Evolutionary conservation across 306 rosid genomes (phyloP).

Genomic region (apple (Malus domestica)): ASM211411v1 NC_041800.1:32413733-32414232

Average conservation of each 20-base stretch:
- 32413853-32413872: slow-evolving; percentile 26
- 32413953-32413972: slow-evolving; percentile 45
- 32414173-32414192: slow-evolving; percentile 32
- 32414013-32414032: slow-evolving; percentile 20
- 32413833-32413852: background rate
- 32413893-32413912: slow-evolving; percentile 18
- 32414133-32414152: slow-evolving; percentile 22
- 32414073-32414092: slow-evolving; percentile 31
- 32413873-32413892: slow-evolving; percentile 39
- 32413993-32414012: background rate
- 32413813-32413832: background rate
- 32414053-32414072: slow-evolving; percentile 22
- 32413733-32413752: slow-evolving; percentile 15
- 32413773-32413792: background rate
- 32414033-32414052: slow-evolving; percentile 26
- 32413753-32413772: background rate
- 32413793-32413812: background rate
- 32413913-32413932: slow-evolving; percentile 19
- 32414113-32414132: background rate
- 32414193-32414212: slow-evolving; percentile 16
- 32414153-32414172: slow-evolving; percentile 18
- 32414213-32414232: slow-evolving; percentile 16
- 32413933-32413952: slow-evolving; percentile 42
- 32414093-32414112: slow-evolving; percentile 26
- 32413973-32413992: background rate